A percentile compares a stretch with the other conserved stretches of the same genome.
Evolutionary conservation across 768 basidiomycete genomes (phyloP).

Genomic region (Tulasnella sp.): DNA sequence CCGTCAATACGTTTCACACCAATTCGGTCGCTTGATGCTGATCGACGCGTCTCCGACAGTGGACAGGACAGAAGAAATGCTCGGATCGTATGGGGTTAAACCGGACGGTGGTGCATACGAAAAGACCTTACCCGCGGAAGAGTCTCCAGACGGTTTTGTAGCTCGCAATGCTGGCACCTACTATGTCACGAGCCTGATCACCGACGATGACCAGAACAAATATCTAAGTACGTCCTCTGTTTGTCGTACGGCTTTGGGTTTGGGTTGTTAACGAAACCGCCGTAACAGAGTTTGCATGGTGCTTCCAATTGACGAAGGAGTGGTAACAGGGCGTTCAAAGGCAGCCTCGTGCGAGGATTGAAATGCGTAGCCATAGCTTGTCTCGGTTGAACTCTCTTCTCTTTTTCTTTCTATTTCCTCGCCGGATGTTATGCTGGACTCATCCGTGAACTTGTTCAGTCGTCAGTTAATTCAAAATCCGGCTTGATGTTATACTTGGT

Average conservation of each 20-base stretch:
- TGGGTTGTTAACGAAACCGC: constrained; percentile 30
- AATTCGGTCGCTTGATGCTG: neutral
- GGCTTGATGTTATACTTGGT: neutral
- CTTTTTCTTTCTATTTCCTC: neutral
- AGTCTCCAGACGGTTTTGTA: constrained; percentile 72
- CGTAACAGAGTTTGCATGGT: constrained; percentile 77
- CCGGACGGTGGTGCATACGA: constrained; percentile 64
- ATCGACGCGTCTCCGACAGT: constrained; percentile 52
- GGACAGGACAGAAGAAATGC: constrained; percentile 91
- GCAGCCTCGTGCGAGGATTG: neutral
- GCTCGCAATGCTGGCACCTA: constrained; percentile 77
- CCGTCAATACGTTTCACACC: constrained; percentile 25
- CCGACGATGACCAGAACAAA: constrained; percentile 94
- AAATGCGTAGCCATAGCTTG: neutral
- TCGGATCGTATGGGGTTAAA: constrained; percentile 87
- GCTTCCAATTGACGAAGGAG: constrained; percentile 89
- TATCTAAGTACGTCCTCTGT: too few relatives aligned
- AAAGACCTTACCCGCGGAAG: constrained; percentile 76
- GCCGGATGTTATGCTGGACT: constrained; percentile 5
- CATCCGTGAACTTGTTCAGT: neutral
- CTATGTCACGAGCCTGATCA: constrained; percentile 74
- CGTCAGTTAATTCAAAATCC: constrained; percentile 5
- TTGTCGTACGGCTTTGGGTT: too few relatives aligned
- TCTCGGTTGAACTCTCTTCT: neutral
- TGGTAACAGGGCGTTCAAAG: constrained; percentile 57